A percentile compares a stretch with the other conserved stretches of the same genome.
phyloP scores from a whole-genome alignment of 768 basidiomycete species.

The Calvatia gigantea region DNA sequence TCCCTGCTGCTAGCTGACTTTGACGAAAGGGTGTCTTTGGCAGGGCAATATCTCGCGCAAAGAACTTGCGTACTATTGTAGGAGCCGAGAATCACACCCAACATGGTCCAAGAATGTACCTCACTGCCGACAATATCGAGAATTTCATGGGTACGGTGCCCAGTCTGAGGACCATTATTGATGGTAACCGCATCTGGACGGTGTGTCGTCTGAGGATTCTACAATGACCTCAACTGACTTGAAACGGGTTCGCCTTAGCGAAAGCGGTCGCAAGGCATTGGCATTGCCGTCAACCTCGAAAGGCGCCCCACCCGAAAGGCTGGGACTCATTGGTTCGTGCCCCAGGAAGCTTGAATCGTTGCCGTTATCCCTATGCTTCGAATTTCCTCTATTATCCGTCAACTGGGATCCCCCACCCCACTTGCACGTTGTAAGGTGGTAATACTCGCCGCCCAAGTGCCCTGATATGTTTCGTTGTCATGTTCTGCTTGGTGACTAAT shows the following conservation, averaged over 20 bases:
- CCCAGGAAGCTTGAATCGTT: conserved; percentile 1
- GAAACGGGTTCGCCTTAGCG: background rate
- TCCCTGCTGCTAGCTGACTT: background rate
- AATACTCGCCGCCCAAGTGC: background rate
- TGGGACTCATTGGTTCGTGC: conserved; percentile 8
- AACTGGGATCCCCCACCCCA: background rate
- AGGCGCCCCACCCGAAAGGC: conserved; percentile 1
- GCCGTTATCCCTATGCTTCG: conserved; percentile 3
- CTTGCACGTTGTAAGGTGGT: background rate
- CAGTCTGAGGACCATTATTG: conserved; percentile 10
- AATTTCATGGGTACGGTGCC: conserved; percentile 6
- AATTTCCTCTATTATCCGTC: background rate
- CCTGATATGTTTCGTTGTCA: background rate
- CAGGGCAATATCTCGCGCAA: conserved; percentile 3
- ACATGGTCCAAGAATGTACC: conserved; percentile 8
- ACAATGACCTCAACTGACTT: background rate
- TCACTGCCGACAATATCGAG: conserved; percentile 8
- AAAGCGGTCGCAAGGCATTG: background rate
- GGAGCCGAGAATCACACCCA: conserved; percentile 10
- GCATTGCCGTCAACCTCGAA: background rate
- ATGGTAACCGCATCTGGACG: conserved; percentile 14
- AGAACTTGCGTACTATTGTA: conserved; percentile 6
- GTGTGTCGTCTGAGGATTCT: background rate
- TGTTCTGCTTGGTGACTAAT: background rate
- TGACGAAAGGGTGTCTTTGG: conserved; percentile 3